Evolutionary conservation across 2,329 filamentous ascomycete genomes (phyloP).

Genomic region (Gnomoniopsis sp.): DNA sequence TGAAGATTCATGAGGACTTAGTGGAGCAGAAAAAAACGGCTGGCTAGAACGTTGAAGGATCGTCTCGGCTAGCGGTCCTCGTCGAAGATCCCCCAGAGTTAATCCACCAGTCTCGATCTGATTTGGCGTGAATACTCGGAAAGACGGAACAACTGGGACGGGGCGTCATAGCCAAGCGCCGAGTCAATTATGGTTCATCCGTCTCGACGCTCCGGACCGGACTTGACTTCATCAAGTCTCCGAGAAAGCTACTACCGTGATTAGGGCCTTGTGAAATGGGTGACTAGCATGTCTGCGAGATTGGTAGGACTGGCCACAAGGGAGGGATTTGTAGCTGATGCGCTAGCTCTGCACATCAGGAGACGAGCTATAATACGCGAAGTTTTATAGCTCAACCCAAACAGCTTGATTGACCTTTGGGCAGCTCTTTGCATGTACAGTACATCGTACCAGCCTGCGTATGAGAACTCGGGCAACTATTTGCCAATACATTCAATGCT

Average conservation of each 20-base stretch:
- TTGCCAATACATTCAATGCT: no score
- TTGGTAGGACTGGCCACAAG: background rate
- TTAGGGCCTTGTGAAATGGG: no score
- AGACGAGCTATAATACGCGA: background rate
- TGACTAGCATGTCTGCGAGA: background rate
- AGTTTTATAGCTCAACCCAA: background rate
- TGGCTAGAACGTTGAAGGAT: background rate
- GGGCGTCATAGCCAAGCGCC: no score
- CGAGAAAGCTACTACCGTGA: background rate
- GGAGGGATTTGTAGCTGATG: background rate
- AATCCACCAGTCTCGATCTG: slow-evolving; percentile 15
- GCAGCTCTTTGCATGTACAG: background rate
- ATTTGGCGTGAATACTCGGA: background rate
- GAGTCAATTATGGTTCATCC: background rate
- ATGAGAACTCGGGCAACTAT: background rate
- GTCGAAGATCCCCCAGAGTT: slow-evolving; percentile 18
- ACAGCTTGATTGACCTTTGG: background rate
- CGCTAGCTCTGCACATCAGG: background rate
- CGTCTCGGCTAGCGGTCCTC: slow-evolving; percentile 16
- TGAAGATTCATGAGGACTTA: background rate
- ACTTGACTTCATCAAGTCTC: background rate
- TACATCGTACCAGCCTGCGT: background rate
- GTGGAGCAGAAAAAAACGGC: background rate
- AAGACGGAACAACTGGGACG: background rate
- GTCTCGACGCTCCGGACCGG: background rate